phyloP scores from a whole-genome alignment of 1,284 basidiomycete genomes.

The Phlebopus sp. region DNA sequence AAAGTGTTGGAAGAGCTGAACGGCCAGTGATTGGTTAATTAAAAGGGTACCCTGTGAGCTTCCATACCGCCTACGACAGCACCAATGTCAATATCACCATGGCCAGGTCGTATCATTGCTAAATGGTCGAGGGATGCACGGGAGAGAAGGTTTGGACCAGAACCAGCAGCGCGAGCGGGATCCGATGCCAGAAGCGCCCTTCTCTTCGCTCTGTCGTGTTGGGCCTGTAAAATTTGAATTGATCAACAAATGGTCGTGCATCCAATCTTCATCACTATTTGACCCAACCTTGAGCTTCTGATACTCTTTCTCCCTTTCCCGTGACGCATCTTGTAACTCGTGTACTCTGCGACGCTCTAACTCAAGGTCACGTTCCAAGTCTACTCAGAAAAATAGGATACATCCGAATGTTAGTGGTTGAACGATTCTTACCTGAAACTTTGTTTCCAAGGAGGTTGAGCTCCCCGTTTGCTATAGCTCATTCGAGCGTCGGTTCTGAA shows the following conservation, averaged over 20 bases:
- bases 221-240: slow-evolving; percentile 45
- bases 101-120: slow-evolving; percentile 11
- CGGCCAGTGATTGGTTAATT: neutral
- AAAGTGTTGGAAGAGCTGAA: slow-evolving; percentile 5
- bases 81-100: slow-evolving; percentile 44
- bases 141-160: slow-evolving; percentile 14
- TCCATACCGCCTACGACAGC: slow-evolving; percentile 70
- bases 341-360: slow-evolving; percentile 68
- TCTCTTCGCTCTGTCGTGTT: slow-evolving; percentile 75
- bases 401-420: neutral
- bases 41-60: slow-evolving; percentile 50
- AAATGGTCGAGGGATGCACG: slow-evolving; percentile 19
- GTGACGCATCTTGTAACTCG: slow-evolving; percentile 68
- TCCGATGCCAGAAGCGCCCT: slow-evolving; percentile 58
- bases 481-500: slow-evolving; percentile 1
- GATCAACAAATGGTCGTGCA: neutral
- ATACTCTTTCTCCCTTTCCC: slow-evolving; percentile 81
- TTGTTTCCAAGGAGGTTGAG: slow-evolving; percentile 68
- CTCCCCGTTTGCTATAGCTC: slow-evolving; percentile 65
- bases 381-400: slow-evolving; percentile 36
- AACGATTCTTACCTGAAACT: slow-evolving; percentile 45
- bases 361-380: slow-evolving; percentile 75
- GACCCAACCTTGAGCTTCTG: slow-evolving; percentile 71
- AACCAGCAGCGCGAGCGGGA: slow-evolving; percentile 17
- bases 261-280: neutral